Conservation (phyloP, 2,329 filamentous ascomycete species). For the Emergomyces africanus region DNA sequence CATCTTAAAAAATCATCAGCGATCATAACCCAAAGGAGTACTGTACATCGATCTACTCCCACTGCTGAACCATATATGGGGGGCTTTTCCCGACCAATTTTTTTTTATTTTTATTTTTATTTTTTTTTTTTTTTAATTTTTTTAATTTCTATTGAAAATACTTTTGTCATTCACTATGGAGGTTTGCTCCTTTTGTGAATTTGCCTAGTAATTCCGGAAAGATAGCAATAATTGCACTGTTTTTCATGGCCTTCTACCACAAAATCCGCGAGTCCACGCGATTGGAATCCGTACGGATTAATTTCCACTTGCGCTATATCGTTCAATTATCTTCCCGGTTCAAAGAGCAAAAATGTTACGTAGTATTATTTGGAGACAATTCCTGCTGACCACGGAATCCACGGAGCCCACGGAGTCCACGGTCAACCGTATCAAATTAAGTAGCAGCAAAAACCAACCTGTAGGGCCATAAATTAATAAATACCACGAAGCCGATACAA, state of each 20-base stretch:
- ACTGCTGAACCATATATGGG: background rate
- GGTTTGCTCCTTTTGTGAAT: too few relatives aligned
- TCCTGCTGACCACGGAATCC: background rate
- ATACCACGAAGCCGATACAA: background rate
- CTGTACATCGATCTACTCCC: background rate
- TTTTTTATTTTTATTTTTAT: too few relatives aligned
- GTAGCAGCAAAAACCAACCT: background rate
- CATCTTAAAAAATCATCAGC: background rate
- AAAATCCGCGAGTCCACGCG: background rate
- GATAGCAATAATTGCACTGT: background rate
- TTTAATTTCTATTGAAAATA: background rate
- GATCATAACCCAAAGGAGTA: background rate
- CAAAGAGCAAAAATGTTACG: background rate
- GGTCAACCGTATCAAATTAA: background rate
- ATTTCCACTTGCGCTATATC: background rate
- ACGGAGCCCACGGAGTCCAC: slow-evolving; percentile 1
- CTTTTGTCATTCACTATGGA: background rate
- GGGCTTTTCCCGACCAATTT: background rate
- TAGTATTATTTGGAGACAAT: background rate
- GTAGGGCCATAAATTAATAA: background rate
- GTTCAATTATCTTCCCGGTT: background rate
- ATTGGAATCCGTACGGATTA: background rate
- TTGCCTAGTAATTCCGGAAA: too few relatives aligned
- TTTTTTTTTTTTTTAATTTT: too few relatives aligned
- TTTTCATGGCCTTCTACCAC: background rate